phyloP scores from a whole-genome alignment of 768 basidiomycete genomes.

The Lentinula guzmanii region DNA sequence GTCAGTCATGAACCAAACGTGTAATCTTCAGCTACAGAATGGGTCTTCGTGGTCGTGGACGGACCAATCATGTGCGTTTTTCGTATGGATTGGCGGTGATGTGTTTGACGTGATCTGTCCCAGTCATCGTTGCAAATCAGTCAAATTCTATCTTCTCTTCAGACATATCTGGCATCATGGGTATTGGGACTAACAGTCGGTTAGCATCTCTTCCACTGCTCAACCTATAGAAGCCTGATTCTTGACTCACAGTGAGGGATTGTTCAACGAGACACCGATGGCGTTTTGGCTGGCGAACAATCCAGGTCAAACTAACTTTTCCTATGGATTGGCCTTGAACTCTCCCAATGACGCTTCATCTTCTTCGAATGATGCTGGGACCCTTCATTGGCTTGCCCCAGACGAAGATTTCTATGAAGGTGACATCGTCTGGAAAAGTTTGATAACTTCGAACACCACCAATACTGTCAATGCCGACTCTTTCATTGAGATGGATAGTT shows the following conservation, averaged over 20 bases:
- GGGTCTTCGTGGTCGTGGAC: slow-evolving; percentile 1
- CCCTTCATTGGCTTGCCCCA: neutral
- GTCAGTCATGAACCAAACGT: neutral
- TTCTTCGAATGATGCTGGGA: neutral
- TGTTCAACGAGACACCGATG: slow-evolving; percentile 3
- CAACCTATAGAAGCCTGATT: neutral
- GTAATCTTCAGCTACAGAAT: neutral
- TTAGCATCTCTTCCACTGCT: neutral
- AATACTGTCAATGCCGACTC: neutral
- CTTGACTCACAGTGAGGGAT: neutral
- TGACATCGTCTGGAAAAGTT: neutral
- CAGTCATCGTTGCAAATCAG: slow-evolving; percentile 2
- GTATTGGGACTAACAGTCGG: slow-evolving; percentile 2
- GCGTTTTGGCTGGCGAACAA: neutral
- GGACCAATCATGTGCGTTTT: neutral
- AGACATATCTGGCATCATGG: neutral
- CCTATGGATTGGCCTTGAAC: slow-evolving; percentile 1
- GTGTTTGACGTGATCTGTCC: neutral
- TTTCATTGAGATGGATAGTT: slow-evolving; percentile 1
- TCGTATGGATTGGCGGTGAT: neutral
- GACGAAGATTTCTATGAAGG: slow-evolving; percentile 3
- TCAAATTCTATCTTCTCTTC: neutral
- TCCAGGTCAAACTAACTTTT: neutral
- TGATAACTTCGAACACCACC: neutral
- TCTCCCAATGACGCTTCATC: neutral